These are phyloP conservation scores for Lycium ferocissimum DNA, from an alignment of 257 asterid genomes.

Conservation along the genomic window DNA sequence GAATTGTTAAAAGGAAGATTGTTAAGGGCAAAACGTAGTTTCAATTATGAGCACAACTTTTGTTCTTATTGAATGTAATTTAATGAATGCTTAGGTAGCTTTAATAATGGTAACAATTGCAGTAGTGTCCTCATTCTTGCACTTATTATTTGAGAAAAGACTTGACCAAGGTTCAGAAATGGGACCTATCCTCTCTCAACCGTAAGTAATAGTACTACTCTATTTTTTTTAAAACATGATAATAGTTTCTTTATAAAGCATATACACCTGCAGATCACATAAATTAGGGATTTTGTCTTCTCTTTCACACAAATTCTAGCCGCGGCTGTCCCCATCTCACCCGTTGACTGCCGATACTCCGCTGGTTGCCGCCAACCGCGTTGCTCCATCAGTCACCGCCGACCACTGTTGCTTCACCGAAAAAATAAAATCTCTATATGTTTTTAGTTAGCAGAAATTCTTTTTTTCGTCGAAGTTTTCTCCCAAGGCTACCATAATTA, in stretches of 20 bases:
- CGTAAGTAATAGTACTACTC: no score
- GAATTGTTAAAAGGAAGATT: not conserved
- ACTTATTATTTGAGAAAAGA: not conserved
- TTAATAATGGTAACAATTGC: not conserved
- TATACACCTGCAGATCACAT: not conserved
- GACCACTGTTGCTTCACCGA: no score
- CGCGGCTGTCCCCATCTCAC: no score
- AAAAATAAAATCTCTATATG: no score
- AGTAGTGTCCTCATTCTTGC: conserved; percentile 1
- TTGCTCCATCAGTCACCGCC: no score
- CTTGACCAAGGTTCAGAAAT: not conserved
- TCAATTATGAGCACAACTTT: conserved; percentile 4
- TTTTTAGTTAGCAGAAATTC: no score
- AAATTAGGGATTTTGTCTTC: not conserved
- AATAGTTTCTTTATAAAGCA: not conserved
- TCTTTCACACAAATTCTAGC: not conserved
- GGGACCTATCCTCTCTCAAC: not conserved
- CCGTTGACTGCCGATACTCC: no score
- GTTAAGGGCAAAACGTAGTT: not conserved
- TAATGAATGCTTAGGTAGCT: conserved; percentile 4
- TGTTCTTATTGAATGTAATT: conserved; percentile 22
- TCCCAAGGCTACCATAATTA: no score
- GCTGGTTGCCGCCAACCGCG: no score
- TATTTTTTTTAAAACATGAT: not conserved
- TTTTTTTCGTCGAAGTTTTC: no score